Conservation (phyloP, 2,329 filamentous ascomycete species). For the Diaporthe sp. region DNA sequence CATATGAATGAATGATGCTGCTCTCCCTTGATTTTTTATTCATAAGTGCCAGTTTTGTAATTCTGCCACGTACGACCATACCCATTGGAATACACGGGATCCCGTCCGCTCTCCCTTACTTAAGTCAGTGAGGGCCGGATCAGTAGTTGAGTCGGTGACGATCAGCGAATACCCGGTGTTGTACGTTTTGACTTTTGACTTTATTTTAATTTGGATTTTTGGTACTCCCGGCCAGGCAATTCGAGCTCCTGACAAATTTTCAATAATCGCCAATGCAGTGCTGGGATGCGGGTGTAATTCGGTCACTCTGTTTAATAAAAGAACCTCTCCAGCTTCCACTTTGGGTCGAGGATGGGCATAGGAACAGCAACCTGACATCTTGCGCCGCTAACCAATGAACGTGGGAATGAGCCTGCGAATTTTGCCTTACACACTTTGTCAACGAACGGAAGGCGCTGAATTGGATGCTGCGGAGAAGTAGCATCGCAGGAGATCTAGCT, state of each 20-base stretch:
- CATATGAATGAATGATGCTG: neutral
- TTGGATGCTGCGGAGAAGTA: neutral
- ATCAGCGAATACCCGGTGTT: neutral
- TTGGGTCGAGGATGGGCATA: neutral
- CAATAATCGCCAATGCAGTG: neutral
- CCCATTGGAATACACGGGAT: neutral
- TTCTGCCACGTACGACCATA: neutral
- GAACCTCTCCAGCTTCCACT: neutral
- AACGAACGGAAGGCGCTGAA: neutral
- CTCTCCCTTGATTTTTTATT: neutral
- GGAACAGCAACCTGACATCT: neutral
- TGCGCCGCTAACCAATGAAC: neutral
- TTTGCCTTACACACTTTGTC: neutral
- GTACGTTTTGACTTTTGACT: neutral
- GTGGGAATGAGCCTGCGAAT: neutral
- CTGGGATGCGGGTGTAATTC: neutral
- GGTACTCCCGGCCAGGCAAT: neutral
- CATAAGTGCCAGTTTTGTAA: neutral
- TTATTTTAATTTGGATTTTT: neutral
- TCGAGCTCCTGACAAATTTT: neutral
- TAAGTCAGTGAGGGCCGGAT: neutral
- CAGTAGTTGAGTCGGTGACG: neutral
- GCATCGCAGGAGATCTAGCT: neutral
- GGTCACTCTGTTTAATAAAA: neutral
- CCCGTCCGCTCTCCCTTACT: neutral